These are phyloP conservation scores for Curvularia lunata DNA, from an alignment of 2,329 filamentous ascomycete species.

Conservation along the genomic window DNA sequence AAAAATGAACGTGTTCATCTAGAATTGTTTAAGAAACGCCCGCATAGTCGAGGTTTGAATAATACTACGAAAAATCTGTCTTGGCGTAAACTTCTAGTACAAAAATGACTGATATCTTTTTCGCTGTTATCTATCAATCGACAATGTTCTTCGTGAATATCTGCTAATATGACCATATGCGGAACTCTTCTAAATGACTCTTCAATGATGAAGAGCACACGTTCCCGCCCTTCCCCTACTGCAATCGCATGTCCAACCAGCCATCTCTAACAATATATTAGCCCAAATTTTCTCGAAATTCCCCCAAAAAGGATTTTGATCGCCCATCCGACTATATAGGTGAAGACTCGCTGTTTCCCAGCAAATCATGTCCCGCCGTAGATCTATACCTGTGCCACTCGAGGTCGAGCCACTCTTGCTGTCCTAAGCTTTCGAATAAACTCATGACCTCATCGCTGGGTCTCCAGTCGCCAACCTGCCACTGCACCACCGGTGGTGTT, in stretches of 20 bases:
- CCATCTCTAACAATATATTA: background rate
- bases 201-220: background rate
- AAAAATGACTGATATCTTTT: no score
- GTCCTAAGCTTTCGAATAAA: conserved; percentile 19
- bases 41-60: no score
- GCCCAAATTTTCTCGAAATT: background rate
- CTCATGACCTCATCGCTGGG: conserved; percentile 16
- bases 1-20: no score
- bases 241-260: background rate
- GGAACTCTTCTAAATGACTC: background rate
- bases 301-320: background rate
- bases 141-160: no score
- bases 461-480: conserved; percentile 22
- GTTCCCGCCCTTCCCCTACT: background rate
- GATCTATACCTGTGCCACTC: conserved; percentile 16
- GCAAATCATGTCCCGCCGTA: conserved; percentile 3
- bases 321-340: conserved; percentile 5
- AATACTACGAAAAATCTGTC: no score
- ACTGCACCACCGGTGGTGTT: conserved; percentile 19
- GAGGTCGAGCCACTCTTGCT: conserved; percentile 17
- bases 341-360: conserved; percentile 13
- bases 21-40: no score
- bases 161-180: no score
- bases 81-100: no score
- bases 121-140: no score